Evolutionary conservation across 2,329 filamentous ascomycete species (phyloP), one percentile per base, ranked within the genome.

Genomic region (Beauveria sp.): DNA sequence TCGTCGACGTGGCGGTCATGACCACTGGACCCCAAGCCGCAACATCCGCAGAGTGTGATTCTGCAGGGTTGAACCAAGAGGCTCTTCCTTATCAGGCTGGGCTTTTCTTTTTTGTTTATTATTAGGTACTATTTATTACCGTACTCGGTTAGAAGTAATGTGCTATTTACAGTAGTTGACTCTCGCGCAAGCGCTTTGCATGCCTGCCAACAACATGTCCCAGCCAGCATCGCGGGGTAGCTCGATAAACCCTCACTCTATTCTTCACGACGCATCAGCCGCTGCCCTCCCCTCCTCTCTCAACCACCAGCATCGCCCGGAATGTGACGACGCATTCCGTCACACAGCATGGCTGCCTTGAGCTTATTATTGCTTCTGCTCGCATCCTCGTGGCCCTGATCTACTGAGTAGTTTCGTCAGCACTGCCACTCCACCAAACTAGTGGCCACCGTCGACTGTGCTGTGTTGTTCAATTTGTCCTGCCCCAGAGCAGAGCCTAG

Each of bases 311-410:
- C 54, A 49, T 30, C 28, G 54, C 45, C 43, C 26, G 28, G 16
- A 51, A 51, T 12, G 45, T 58, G 46, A 51, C 56, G 46, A 58
- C 46, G 46, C 30, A 50, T 58, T 22, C 46, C 46, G 56, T 58
- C 56, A 30, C 56, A 58, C 56, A 51, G 51, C 16, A 51, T 26
- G 30, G 56, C 34, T 58, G 56, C 56, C 56, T 58, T 51, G 56
- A 38, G 28, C 45, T 30, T 14, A 28, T 12, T 24, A 16, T 38
- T 24, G 34, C 22, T 2, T 40, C 52, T 24, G 18, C 24, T 20
- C 43, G 4, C 26, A n/a, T 10, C 26, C 53, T 56, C 40, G 40
- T 46, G 42, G 54, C 54, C 45, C n/a, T 38, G 20, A 24, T 60
- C 38, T 22, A 24, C 22, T 24, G 22, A 24, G 22, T 24, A 60